A percentile compares a stretch with the other conserved stretches of the same genome.
These are phyloP conservation scores for Penicillium sp. DNA, from an alignment of 2,329 filamentous ascomycete genomes.

Conservation along the genomic window DNA sequence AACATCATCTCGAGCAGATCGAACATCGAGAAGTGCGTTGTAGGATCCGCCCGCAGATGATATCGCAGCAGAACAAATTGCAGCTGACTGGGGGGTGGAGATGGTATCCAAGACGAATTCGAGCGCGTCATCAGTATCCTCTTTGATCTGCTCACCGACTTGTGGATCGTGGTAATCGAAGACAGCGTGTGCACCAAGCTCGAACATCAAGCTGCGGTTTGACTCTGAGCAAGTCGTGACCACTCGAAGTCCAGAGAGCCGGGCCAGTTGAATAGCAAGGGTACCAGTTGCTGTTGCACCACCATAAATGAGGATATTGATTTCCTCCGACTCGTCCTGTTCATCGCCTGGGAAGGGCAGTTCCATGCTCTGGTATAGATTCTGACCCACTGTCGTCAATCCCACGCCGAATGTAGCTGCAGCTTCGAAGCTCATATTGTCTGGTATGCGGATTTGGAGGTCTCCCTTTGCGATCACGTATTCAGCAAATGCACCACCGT, in stretches of 20 bases:
- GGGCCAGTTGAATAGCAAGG: conserved; percentile 46
- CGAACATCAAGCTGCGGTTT: conserved; percentile 22
- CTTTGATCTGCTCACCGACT: conserved; percentile 32
- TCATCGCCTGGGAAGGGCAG: conserved; percentile 29
- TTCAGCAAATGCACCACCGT: conserved; percentile 59
- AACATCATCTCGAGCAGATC: conserved; percentile 22
- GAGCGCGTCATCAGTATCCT: conserved; percentile 23
- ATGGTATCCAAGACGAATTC: conserved; percentile 26
- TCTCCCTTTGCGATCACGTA: conserved; percentile 57
- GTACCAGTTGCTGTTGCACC: conserved; percentile 43
- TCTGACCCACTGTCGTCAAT: conserved; percentile 56
- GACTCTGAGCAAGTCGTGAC: conserved; percentile 28
- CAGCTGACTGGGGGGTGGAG: conserved; percentile 22
- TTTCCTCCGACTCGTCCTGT: background rate
- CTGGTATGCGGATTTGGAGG: conserved; percentile 51
- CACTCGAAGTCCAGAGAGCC: conserved; percentile 31
- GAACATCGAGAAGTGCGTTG: conserved; percentile 22
- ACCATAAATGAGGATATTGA: conserved; percentile 36
- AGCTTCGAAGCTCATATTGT: conserved; percentile 53
- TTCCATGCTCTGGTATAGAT: conserved; percentile 37
- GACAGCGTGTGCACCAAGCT: conserved; percentile 36
- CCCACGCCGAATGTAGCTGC: conserved; percentile 58
- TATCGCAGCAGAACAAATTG: conserved; percentile 25
- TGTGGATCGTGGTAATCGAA: conserved; percentile 39
- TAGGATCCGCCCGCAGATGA: conserved; percentile 23